Evolutionary conservation across 2,329 filamentous ascomycete species (phyloP).

Genomic region (Elsinoe necatrix): DNA sequence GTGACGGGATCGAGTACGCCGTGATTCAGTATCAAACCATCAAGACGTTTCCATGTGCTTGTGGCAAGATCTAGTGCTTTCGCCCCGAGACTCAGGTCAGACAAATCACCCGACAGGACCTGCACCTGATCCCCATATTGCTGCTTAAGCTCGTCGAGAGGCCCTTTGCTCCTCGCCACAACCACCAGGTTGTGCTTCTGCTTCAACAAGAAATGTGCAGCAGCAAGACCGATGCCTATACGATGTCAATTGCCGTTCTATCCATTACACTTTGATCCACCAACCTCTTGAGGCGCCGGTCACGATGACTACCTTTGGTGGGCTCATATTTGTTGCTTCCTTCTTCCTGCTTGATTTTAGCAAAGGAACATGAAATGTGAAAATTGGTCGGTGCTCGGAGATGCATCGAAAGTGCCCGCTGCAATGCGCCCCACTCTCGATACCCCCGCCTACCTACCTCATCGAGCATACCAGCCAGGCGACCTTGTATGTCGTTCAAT

Average conservation of each 20-base stretch:
- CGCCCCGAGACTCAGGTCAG: slow-evolving; percentile 46
- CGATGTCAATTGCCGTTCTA: neutral
- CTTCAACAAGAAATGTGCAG: slow-evolving; percentile 51
- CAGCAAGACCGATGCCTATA: slow-evolving; percentile 53
- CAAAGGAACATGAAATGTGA: neutral
- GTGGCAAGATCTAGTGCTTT: slow-evolving; percentile 59
- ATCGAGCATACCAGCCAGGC: slow-evolving; percentile 1
- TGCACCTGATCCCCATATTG: slow-evolving; percentile 48
- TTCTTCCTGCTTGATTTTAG: slow-evolving; percentile 14
- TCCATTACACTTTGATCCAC: neutral
- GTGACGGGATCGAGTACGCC: slow-evolving; percentile 69
- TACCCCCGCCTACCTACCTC: slow-evolving; percentile 8
- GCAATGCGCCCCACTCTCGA: slow-evolving; percentile 6
- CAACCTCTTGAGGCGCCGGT: slow-evolving; percentile 57
- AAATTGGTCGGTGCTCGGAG: slow-evolving; percentile 6
- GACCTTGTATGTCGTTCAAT: neutral
- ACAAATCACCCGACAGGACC: slow-evolving; percentile 50
- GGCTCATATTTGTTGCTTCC: slow-evolving; percentile 4
- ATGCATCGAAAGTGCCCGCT: slow-evolving; percentile 1
- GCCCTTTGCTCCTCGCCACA: slow-evolving; percentile 45
- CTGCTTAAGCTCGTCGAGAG: slow-evolving; percentile 46
- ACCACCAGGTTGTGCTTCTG: slow-evolving; percentile 49
- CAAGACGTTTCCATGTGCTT: slow-evolving; percentile 56
- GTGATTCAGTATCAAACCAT: slow-evolving; percentile 83
- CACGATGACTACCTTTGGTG: slow-evolving; percentile 41